Evolutionary conservation across 768 basidiomycete species (phyloP), one percentile per base, ranked within the genome.

Genomic region (Xerocomus potaroensis): DNA sequence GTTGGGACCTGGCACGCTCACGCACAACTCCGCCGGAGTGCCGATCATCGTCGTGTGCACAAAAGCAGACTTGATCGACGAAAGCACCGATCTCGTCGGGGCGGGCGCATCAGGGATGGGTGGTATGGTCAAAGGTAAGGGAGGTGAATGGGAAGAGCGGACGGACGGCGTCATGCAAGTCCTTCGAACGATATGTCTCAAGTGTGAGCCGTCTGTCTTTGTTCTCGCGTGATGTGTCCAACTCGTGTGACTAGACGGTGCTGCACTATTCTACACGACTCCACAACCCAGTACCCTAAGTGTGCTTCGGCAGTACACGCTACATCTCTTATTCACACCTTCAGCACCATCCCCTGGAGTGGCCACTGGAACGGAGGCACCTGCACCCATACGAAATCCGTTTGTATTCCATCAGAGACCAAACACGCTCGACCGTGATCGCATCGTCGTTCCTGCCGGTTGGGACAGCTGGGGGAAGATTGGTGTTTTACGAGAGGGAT

Each of bases 381-480:
- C 70, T 0, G 68, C 74, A 16, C 81, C 85, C 5, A 70, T 72
- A 22, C 81, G 84, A 31, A 89, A 90, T 57, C 80, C 84, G 2
- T 96, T 97, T 69, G 84, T 91, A 0, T 98, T 96, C 67, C 69
- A 75, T 3, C 80, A 90, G 45, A 85, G 87, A 54, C 86, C 96
- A 2, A 98, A 97, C 62, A 86, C 89, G 0, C 72, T 98, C 37
- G 96, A 98, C 62, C 82, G 96, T 26, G 94, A 97, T 59, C 84
- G 81, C 11, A 85, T 97, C 42, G 80, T 96, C 35, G 83, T 98
- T 6, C 96, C 95, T 1, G 80, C 91, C 2, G 96, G 96, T 1
- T 99, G 96, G 96, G 96, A 98, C 61, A 91, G 88, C 55, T 96
- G 91, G 89, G 93, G 94, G 0, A 98, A 97, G 72, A 95, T 97